Percentiles rank a stretch among this genome's conserved stretches.
phyloP scores from a whole-genome alignment of 2,329 filamentous ascomycete species.

The Curvularia verruculosa region DNA sequence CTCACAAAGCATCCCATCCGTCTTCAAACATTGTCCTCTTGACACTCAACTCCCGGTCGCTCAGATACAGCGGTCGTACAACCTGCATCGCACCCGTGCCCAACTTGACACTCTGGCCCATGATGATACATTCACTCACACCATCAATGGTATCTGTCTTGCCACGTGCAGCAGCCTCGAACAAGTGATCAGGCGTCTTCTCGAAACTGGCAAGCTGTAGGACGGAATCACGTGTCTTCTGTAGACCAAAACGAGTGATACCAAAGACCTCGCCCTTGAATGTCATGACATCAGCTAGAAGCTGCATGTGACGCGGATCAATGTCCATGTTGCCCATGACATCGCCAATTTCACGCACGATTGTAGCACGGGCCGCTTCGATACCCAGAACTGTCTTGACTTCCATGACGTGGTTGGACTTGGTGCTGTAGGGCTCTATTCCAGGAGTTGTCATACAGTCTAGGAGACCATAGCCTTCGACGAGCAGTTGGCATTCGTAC shows the following conservation, averaged over 20 bases:
- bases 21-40: conserved; percentile 47
- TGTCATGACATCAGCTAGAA: conserved; percentile 97
- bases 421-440: conserved; percentile 76
- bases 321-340: conserved; percentile 97
- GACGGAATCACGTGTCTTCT: conserved; percentile 95
- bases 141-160: conserved; percentile 93
- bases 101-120: conserved; percentile 91
- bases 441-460: conserved; percentile 93
- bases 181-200: conserved; percentile 96
- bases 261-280: conserved; percentile 97
- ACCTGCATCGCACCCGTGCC: conserved; percentile 94
- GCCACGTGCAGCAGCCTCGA: conserved; percentile 90
- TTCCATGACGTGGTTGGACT: conserved; percentile 90
- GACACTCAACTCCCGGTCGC: conserved; percentile 25
- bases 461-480: conserved; percentile 91
- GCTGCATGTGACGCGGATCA: conserved; percentile 96
- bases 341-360: conserved; percentile 82
- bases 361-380: conserved; percentile 88
- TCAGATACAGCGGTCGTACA: conserved; percentile 67
- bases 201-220: conserved; percentile 95
- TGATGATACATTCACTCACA: conserved; percentile 96
- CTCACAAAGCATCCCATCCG: conserved; percentile 43
- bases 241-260: conserved; percentile 93
- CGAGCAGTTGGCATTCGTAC: conserved; percentile 64
- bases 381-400: conserved; percentile 86